Evolutionary conservation across 83 land plant species (phyloP), one percentile per base, ranked within the genome.

Genomic region (Picea engelmannii): DNA sequence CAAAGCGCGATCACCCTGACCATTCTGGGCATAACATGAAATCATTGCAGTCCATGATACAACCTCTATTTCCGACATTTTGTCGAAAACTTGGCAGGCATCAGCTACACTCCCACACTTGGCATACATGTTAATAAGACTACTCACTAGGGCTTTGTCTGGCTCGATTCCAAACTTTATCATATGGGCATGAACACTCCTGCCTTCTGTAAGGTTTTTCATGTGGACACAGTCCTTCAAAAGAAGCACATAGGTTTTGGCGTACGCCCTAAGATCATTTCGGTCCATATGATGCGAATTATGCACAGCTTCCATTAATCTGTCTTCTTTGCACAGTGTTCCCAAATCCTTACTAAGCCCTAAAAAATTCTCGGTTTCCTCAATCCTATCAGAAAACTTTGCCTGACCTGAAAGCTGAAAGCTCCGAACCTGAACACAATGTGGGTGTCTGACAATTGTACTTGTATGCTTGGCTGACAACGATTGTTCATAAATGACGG

Each of bases 1-100:
- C 73, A 66, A 88, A 84, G 84, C 91, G 83, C 6, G 84, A 82
- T 66, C 16, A 4, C 71, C 81, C 18, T 40, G 21, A 4, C 78
- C 78, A 65, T 80, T 40, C 27, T 80, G 81, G 17, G 23, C 78
- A 62, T 35, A 65, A 59, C 73, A 59, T 27, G 81, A 62, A 40
- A 80, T 66, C 81, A 80, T 80, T 59, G 81, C 24, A 64, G 81
- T 80, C 81, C 81, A 80, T 66, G 73, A 80, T 10, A 66, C 73
- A 18, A 80, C 73, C 6, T 38, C 78, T 80, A 8, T 47, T 18
- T 73, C 35, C 31, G 25, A 21, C 58, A 66, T 80, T 65, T 38
- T 38, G 4, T 21, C 24, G 21, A 66, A 80, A 64, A 80, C 21
- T n/a, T 73, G 18, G 44, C 68, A 73, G 17, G 81, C 44, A 42